Conservation (phyloP, 176 grass and related monocot genomes). For the Oryza rufipogon region DNA sequence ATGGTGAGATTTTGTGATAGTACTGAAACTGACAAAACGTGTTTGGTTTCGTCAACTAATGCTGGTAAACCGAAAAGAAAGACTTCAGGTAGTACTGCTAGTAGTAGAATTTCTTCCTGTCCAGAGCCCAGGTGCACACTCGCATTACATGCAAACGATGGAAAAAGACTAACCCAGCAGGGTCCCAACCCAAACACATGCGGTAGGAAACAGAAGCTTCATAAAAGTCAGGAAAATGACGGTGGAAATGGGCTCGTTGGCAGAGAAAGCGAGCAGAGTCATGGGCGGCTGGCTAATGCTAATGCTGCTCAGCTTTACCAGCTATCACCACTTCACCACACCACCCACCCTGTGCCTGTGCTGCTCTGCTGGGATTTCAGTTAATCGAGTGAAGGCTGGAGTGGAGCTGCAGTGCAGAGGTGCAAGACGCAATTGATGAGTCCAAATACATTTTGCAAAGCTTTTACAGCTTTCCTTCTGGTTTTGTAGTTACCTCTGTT, state of each 20-base stretch:
- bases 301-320: slow-evolving; percentile 11
- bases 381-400: background rate
- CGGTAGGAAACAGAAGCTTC: background rate
- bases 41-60: no score
- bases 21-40: no score
- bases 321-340: background rate
- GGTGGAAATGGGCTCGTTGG: background rate
- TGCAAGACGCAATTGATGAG: slow-evolving; percentile 15
- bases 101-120: no score
- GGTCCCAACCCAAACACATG: background rate
- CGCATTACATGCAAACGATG: background rate
- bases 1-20: no score
- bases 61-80: no score
- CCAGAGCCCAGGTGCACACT: no score
- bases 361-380: background rate
- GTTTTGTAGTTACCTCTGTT: background rate
- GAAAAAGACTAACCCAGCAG: no score
- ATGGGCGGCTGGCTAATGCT: background rate
- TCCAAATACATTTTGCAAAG: background rate
- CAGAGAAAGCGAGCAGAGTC: slow-evolving; percentile 22
- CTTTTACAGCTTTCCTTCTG: slow-evolving; percentile 24
- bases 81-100: no score
- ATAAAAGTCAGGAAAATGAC: background rate
- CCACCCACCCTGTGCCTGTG: background rate
- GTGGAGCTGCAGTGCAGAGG: background rate